A percentile compares a stretch with the other conserved stretches of the same genome.
Conservation (phyloP, 228 moss, liverwort and hornwort genomes). For the Sphagnum fallax region DNA sequence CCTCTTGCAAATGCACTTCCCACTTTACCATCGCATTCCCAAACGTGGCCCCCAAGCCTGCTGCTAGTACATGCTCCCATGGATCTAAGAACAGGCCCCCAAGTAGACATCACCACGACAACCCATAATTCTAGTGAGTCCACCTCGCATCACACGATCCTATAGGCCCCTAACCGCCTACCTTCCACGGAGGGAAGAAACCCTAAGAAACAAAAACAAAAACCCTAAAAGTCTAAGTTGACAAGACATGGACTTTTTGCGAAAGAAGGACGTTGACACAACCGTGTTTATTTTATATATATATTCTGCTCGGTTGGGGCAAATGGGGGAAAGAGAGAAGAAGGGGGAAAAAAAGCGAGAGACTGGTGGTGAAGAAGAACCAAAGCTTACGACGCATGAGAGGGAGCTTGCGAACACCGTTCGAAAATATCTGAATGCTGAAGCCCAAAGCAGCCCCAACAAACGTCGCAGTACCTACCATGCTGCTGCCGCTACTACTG, state of each 20-base stretch:
- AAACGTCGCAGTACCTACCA: constrained; percentile 67
- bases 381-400: constrained; percentile 72
- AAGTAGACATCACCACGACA: not conserved
- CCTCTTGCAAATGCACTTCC: constrained; percentile 70
- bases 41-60: constrained; percentile 73
- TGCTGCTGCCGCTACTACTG: constrained; percentile 7
- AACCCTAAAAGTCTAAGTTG: too few species aligned
- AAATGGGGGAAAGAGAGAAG: too few species aligned
- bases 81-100: constrained; percentile 46
- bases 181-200: not conserved
- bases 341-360: too few species aligned
- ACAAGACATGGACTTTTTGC: too few species aligned
- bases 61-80: constrained; percentile 92
- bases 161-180: not conserved
- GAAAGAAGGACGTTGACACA: too few species aligned
- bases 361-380: not conserved
- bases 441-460: constrained; percentile 74
- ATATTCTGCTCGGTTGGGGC: too few species aligned
- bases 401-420: constrained; percentile 81
- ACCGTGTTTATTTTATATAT: too few species aligned
- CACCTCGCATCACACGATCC: not conserved
- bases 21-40: constrained; percentile 76
- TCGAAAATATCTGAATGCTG: constrained; percentile 71
- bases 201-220: not conserved
- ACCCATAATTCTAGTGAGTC: not conserved